Base-by-base conservation (phyloP, 192 early-diverging fungal genomes). In the Cladochytrium replicatum region DNA sequence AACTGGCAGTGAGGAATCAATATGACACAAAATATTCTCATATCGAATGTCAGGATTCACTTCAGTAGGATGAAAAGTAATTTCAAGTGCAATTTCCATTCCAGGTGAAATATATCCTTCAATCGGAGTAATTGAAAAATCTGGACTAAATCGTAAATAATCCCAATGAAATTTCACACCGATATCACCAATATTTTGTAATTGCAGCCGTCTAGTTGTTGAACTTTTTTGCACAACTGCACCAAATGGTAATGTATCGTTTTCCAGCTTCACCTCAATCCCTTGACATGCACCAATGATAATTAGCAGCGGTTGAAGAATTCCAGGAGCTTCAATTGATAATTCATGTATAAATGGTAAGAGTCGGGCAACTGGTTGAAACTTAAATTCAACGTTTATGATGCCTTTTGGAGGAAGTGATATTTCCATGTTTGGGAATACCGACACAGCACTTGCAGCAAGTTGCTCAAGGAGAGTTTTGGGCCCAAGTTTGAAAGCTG, bases 41-140 rank as follows among this genome's bases (percentile, higher is more conserved):
- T 70, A 67, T 3, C 75, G 61, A 22, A 79, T 70, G 39, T 75
- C 75, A 25, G 66, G 59, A 46, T 70, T 72, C n/a, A 80, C 26
- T 30, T 73, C 66, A 8, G 40, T 34, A 15, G 78, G 78, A 46
- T 75, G 75, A 56, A 80, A 80, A 1, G 62, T 64, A 22, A 80
- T 71, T 45, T 80, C 78, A 24, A 80, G 41, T 30, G 73, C 56
- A 13, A 80, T 52, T 21, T 80, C 76, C 68, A 79, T 74, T 25
- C 76, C 72, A 7, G 78, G 77, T 2, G 77, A 77, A 38, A 79
- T 79, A 45, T 79, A 80, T 1, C 76, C 78, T 46, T 80, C 75
- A 6, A 60, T 48, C n/a, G 78, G 70, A 6, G 72, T 62, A 29
- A 80, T 71, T 6, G 75, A 54, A 51, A 79, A 80, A 32, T 76